Evolutionary conservation across 106 monocot genomes (phyloP).

Genomic region (Gastrodia elata): DNA sequence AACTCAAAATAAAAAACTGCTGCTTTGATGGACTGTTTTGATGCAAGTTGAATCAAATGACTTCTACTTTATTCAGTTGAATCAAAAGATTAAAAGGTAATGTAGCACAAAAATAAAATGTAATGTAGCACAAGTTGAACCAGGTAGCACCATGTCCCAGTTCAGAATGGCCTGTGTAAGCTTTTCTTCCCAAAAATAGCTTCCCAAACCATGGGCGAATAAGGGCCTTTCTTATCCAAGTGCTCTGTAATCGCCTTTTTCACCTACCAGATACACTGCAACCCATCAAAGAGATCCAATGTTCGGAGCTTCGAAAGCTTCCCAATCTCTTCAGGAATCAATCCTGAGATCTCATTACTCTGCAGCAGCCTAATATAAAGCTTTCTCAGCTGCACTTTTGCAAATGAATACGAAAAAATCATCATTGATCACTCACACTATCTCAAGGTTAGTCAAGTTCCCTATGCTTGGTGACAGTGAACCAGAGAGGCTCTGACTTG

Average conservation of each 20-base stretch:
- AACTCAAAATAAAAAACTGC: too few relatives aligned
- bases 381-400: neutral
- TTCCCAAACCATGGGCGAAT: conserved; percentile 56
- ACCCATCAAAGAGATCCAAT: conserved; percentile 55
- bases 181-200: conserved; percentile 75
- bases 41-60: too few relatives aligned
- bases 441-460: conserved; percentile 44
- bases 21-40: too few relatives aligned
- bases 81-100: too few relatives aligned
- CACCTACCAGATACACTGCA: too few relatives aligned
- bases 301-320: conserved; percentile 24
- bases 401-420: neutral
- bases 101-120: too few relatives aligned
- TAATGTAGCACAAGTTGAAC: too few relatives aligned
- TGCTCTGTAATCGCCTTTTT: conserved; percentile 76
- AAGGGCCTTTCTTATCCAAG: conserved; percentile 91
- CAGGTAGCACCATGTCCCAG: neutral
- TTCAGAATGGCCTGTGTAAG: conserved; percentile 18
- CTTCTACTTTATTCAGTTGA: too few relatives aligned
- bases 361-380: conserved; percentile 21
- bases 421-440: conserved; percentile 19
- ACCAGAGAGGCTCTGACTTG: conserved; percentile 43
- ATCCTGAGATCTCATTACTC: conserved; percentile 36
- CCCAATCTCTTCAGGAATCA: conserved; percentile 28
- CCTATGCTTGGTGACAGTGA: conserved; percentile 41